A percentile compares a stretch with the other conserved stretches of the same genome.
Conservation (phyloP, 345 rosid genomes). For the Angophora floribunda region DNA sequence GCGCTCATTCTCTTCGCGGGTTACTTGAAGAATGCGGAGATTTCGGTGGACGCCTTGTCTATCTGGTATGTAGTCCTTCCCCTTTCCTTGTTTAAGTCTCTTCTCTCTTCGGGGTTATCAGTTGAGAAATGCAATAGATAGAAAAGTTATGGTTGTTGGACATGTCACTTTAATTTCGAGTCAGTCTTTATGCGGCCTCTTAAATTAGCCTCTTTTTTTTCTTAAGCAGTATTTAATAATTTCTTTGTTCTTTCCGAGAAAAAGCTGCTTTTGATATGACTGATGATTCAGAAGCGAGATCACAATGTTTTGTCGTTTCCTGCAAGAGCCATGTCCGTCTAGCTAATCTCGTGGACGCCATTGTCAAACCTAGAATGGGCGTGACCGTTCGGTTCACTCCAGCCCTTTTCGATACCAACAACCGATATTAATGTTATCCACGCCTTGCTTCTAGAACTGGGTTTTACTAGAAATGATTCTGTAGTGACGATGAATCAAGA, state of each 20-base stretch:
- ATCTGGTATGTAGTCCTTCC: conserved; percentile 37
- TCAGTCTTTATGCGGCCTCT: background rate
- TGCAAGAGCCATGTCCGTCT: background rate
- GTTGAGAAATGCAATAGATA: background rate
- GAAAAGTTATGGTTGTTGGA: background rate
- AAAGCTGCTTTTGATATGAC: background rate
- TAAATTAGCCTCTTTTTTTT: background rate
- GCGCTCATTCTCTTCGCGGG: conserved; percentile 77
- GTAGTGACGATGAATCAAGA: background rate
- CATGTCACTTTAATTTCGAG: background rate
- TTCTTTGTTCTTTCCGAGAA: background rate
- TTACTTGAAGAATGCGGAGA: conserved; percentile 63
- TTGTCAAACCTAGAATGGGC: background rate
- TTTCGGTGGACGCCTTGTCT: conserved; percentile 78
- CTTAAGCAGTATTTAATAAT: background rate
- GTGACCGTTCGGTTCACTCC: background rate
- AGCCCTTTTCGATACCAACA: background rate
- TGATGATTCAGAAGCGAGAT: background rate
- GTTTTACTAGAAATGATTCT: background rate
- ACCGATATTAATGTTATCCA: background rate
- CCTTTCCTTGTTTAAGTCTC: background rate
- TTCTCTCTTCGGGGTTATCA: background rate
- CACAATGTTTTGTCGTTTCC: background rate
- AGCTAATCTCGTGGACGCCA: background rate
- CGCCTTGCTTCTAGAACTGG: background rate